Evolutionary conservation across 1,284 basidiomycete genomes (phyloP), one percentile per base, ranked within the genome.

Genomic region (Dichomitus squalens): DNA sequence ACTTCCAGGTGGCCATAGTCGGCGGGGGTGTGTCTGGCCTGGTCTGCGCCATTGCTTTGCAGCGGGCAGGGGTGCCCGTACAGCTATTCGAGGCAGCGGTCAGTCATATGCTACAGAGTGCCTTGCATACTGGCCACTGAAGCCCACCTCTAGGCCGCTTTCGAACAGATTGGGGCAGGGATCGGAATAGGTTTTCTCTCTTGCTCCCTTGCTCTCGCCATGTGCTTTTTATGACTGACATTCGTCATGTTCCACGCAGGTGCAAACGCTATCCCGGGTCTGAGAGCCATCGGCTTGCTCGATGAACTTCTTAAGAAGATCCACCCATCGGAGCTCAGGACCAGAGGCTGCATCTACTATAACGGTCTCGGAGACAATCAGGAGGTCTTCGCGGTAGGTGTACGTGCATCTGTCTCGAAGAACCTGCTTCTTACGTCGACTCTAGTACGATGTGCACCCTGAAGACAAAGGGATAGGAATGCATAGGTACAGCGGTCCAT

Each of bases 1-100:
- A 47, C 12, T 77, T 84, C 57, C 71, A 73, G 40, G 75, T 85
- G 21, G 81, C 81, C 0, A 76, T 85, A 29, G 72, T 84, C 3
- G 83, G 83, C 29, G 82, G 81, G 18, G 82, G 83, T 8, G 77
- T 85, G 64, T 79, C 76, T 58, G 82, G 82, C 7, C 66, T 83
- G 18, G 73, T 76, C 1, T 79, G 76, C 47, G 80, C 82, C 6
- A 70, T 79, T 43, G 78, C 72, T 27, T 70, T 85, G 33, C 57
- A 65, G 14, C 73, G 70, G 41, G 71, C 72, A 2, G 82, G 83
- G 0, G 68, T 85, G 18, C 63, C 73, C 20, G 78, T 80, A 14
- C 71, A 79, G 21, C 58, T 85, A 2, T 85, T 83, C 21, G 55
- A 57, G 34, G 49, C 55, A 3, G 55, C 55, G 43, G 55, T 57